A percentile compares a stretch with the other conserved stretches of the same genome.
phyloP scores from a whole-genome alignment of 2,329 filamentous ascomycete genomes.

The Trichophyton rubrum region DNA sequence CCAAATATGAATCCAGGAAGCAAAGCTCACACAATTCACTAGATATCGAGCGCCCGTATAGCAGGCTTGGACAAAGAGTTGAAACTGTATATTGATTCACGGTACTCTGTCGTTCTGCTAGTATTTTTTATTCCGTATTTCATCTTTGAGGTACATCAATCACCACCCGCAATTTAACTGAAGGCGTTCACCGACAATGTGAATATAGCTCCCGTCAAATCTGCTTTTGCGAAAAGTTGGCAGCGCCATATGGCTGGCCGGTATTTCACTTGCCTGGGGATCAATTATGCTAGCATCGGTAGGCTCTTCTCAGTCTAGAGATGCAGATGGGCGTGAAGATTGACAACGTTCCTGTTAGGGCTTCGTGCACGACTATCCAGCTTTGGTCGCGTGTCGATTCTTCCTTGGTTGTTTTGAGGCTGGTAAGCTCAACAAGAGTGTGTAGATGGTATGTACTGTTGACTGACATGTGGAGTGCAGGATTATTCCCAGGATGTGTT shows the following conservation, averaged over 20 bases:
- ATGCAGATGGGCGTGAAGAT: neutral
- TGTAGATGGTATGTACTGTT: neutral
- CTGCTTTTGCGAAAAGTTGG: slow-evolving; percentile 12
- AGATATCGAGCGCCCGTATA: slow-evolving; percentile 10
- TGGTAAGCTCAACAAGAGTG: slow-evolving; percentile 15
- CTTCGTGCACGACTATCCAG: slow-evolving; percentile 22
- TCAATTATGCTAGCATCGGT: slow-evolving; percentile 10
- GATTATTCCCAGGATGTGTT: slow-evolving; percentile 35
- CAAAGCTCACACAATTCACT: neutral
- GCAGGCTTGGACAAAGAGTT: slow-evolving; percentile 13
- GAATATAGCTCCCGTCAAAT: slow-evolving; percentile 11
- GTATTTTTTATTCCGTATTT: slow-evolving; percentile 17
- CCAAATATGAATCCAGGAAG: neutral
- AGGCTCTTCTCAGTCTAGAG: neutral
- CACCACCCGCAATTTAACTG: neutral
- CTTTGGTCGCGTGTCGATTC: slow-evolving; percentile 30
- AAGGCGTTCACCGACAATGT: neutral
- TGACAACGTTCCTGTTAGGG: neutral
- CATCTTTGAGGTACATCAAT: slow-evolving; percentile 12
- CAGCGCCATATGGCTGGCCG: slow-evolving; percentile 11
- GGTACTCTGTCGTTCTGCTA: slow-evolving; percentile 12
- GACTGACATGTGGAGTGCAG: slow-evolving; percentile 7
- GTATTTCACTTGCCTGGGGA: slow-evolving; percentile 12
- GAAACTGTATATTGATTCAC: slow-evolving; percentile 9
- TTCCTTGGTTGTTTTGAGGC: slow-evolving; percentile 36